These are phyloP conservation scores for Metschnikowia sp. DNA, from an alignment of 805 yeast species.

Conservation along the genomic window DNA sequence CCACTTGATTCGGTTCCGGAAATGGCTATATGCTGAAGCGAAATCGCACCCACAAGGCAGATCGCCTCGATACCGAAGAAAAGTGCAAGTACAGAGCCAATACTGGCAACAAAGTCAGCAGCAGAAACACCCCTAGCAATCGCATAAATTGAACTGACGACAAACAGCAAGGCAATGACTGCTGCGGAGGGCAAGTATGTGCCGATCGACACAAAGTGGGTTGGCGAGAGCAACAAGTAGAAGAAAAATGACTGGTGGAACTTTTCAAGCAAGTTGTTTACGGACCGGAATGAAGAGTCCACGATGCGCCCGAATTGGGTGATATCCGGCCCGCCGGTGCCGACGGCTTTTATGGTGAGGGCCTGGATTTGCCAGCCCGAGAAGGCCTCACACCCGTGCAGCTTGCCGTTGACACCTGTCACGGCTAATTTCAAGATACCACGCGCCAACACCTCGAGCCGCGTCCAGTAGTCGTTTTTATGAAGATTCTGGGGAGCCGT, in stretches of 20 bases:
- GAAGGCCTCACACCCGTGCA: slow-evolving; percentile 83
- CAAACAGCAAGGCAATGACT: slow-evolving; percentile 63
- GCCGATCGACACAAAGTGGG: slow-evolving; percentile 85
- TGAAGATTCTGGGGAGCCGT: slow-evolving; percentile 45
- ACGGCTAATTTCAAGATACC: slow-evolving; percentile 70
- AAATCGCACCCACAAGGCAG: slow-evolving; percentile 23
- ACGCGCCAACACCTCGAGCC: slow-evolving; percentile 55
- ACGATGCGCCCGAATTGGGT: slow-evolving; percentile 89
- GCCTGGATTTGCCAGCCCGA: slow-evolving; percentile 97
- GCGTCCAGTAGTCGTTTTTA: slow-evolving; percentile 46
- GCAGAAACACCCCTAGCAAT: slow-evolving; percentile 42
- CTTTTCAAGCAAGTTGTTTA: slow-evolving; percentile 88
- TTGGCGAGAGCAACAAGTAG: slow-evolving; percentile 76
- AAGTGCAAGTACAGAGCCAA: slow-evolving; percentile 23
- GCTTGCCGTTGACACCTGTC: slow-evolving; percentile 58
- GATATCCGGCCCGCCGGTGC: slow-evolving; percentile 59
- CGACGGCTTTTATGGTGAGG: slow-evolving; percentile 70
- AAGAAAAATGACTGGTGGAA: slow-evolving; percentile 97
- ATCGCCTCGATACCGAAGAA: slow-evolving; percentile 28
- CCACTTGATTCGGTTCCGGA: not conserved
- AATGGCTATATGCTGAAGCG: slow-evolving; percentile 25
- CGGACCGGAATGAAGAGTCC: slow-evolving; percentile 83
- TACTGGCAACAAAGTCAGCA: slow-evolving; percentile 19
- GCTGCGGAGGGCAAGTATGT: slow-evolving; percentile 88
- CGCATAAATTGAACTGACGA: slow-evolving; percentile 62